Conservation (phyloP, 148 eudicot species). For the Polygonum aviculare region DNA sequence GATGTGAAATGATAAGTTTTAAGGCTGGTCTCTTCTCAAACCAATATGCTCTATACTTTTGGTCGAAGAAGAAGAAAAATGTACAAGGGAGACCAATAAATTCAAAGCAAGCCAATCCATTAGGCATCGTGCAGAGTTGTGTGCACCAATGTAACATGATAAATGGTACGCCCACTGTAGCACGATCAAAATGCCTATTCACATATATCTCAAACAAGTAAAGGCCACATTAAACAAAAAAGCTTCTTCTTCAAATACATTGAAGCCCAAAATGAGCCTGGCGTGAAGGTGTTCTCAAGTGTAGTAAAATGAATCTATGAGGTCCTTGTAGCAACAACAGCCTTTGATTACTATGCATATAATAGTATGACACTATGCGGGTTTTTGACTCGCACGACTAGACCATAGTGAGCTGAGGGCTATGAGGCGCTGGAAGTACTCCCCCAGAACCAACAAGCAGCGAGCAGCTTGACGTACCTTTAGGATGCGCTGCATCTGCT, state of each 20-base stretch:
- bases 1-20: not conserved
- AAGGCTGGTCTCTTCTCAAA: not conserved
- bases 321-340: not conserved
- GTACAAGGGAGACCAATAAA: not conserved
- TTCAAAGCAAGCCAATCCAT: not conserved
- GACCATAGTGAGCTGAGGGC: slow-evolving; percentile 61
- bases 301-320: no score
- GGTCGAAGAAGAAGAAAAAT: not conserved
- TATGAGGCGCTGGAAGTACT: slow-evolving; percentile 73
- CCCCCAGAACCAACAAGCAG: slow-evolving; percentile 75
- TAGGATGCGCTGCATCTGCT: slow-evolving; percentile 59
- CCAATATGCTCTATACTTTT: not conserved
- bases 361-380: not conserved
- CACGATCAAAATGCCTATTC: not conserved
- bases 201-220: not conserved
- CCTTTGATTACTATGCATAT: not conserved
- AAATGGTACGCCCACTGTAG: not conserved
- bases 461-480: slow-evolving; percentile 66
- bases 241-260: not conserved
- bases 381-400: slow-evolving; percentile 30
- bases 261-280: not conserved
- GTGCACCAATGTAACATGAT: not conserved
- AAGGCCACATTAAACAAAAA: not conserved
- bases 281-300: no score
- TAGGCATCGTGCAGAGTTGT: not conserved